phyloP scores from a whole-genome alignment of 805 yeast genomes.

The Priceomyces castillae region DNA sequence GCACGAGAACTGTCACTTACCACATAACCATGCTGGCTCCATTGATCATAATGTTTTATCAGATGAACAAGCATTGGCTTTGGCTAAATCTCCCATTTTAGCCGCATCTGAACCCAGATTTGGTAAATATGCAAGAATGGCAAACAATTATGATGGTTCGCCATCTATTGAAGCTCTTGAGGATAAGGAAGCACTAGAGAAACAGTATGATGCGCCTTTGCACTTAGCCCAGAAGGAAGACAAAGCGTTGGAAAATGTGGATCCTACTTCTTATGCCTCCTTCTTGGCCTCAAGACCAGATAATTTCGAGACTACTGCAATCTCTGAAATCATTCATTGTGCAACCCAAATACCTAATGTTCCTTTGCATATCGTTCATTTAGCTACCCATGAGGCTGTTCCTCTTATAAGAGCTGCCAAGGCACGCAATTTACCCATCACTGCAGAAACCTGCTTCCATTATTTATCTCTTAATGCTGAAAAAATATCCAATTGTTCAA shows the following conservation, averaged over 20 bases:
- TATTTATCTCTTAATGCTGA: slow-evolving; percentile 79
- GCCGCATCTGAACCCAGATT: slow-evolving; percentile 59
- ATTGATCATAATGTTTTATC: slow-evolving; percentile 37
- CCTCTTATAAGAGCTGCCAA: slow-evolving; percentile 72
- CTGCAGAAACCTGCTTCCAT: slow-evolving; percentile 95
- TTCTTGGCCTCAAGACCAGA: slow-evolving; percentile 88
- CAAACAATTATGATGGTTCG: slow-evolving; percentile 25
- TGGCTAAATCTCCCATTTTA: slow-evolving; percentile 54
- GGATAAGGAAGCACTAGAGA: slow-evolving; percentile 10
- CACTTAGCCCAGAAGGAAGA: slow-evolving; percentile 42
- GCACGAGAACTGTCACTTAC: slow-evolving; percentile 30
- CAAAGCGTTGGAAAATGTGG: slow-evolving; percentile 42
- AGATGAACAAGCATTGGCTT: slow-evolving; percentile 49
- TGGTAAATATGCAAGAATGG: slow-evolving; percentile 45
- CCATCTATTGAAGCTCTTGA: slow-evolving; percentile 22
- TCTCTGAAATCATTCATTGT: slow-evolving; percentile 64
- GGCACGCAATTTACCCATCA: slow-evolving; percentile 53
- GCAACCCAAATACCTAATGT: slow-evolving; percentile 56
- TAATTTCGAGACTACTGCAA: slow-evolving; percentile 80
- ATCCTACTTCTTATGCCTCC: slow-evolving; percentile 65
- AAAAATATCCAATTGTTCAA: slow-evolving; percentile 68
- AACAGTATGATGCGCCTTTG: slow-evolving; percentile 32
- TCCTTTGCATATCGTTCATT: slow-evolving; percentile 84
- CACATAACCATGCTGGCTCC: slow-evolving; percentile 34
- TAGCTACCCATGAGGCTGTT: slow-evolving; percentile 81